A percentile compares a stretch with the other conserved stretches of the same genome.
These are phyloP conservation scores for Tetrahymena borealis DNA, from an alignment of 73 alveolate species.

Conservation along the genomic window DNA sequence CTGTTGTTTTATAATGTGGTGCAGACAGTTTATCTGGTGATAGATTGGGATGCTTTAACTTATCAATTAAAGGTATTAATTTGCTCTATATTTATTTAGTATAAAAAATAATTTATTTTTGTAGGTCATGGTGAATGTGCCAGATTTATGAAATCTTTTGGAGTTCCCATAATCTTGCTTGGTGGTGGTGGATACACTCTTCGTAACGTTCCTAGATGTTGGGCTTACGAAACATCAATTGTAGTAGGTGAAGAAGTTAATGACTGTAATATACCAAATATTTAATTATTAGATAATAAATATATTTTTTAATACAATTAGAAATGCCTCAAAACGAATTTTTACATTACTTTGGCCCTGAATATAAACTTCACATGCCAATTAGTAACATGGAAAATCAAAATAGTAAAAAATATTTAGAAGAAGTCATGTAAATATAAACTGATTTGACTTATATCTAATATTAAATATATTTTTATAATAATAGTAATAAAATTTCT, in stretches of 20 bases:
- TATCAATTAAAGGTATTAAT: slow-evolving; percentile 61
- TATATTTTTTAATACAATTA: not conserved
- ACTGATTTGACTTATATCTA: not conserved
- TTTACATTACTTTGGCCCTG: slow-evolving; percentile 89
- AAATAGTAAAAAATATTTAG: slow-evolving; percentile 67
- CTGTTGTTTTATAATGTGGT: slow-evolving; percentile 49
- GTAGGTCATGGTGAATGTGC: slow-evolving; percentile 93
- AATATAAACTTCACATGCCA: slow-evolving; percentile 84
- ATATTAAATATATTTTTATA: not conserved
- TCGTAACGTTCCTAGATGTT: slow-evolving; percentile 96
- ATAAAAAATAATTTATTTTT: not conserved
- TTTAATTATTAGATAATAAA: too few relatives aligned
- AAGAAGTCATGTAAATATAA: not conserved
- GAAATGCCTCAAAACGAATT: slow-evolving; percentile 83
- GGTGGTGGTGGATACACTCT: slow-evolving; percentile 99
- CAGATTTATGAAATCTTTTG: slow-evolving; percentile 67
- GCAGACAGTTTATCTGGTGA: slow-evolving; percentile 93
- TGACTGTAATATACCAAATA: slow-evolving; percentile 16
- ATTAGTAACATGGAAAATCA: slow-evolving; percentile 95
- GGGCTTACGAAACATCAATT: slow-evolving; percentile 94
- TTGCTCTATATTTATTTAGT: not conserved
- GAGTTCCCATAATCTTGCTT: slow-evolving; percentile 87
- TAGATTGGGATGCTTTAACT: slow-evolving; percentile 93
- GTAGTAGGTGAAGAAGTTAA: slow-evolving; percentile 69
- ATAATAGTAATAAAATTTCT: not conserved